Evolutionary conservation across 1,284 basidiomycete species (phyloP).

Genomic region (Cystobasidium slooffiae): DNA sequence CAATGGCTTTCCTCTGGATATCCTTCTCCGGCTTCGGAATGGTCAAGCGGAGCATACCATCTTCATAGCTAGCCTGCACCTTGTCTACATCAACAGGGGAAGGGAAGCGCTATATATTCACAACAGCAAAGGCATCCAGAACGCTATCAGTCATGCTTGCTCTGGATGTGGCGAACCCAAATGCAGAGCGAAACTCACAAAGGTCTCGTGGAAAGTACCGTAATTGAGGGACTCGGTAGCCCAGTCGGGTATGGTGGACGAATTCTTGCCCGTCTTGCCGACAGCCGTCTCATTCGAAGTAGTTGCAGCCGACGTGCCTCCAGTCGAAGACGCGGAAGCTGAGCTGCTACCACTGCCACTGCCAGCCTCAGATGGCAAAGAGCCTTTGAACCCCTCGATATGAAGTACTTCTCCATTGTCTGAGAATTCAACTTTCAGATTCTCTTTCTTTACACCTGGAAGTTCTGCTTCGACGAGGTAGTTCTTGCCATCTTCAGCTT

Average conservation of each 20-base stretch:
- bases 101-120: slow-evolving; percentile 70
- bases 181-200: slow-evolving; percentile 12
- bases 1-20: slow-evolving; percentile 6
- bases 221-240: slow-evolving; percentile 31
- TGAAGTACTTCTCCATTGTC: slow-evolving; percentile 71
- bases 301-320: background rate
- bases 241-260: slow-evolving; percentile 12
- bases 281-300: slow-evolving; percentile 5
- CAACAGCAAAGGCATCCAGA: background rate
- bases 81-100: slow-evolving; percentile 65
- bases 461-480: slow-evolving; percentile 75
- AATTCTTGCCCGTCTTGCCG: background rate
- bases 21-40: slow-evolving; percentile 36
- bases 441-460: slow-evolving; percentile 76
- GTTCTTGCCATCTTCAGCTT: slow-evolving; percentile 65
- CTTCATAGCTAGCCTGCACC: slow-evolving; percentile 68
- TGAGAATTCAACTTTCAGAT: slow-evolving; percentile 70
- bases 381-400: slow-evolving; percentile 68
- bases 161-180: background rate
- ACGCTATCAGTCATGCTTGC: background rate
- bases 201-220: slow-evolving; percentile 23
- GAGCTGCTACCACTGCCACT: slow-evolving; percentile 1
- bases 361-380: slow-evolving; percentile 51
- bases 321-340: slow-evolving; percentile 1
- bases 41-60: slow-evolving; percentile 64